These are phyloP conservation scores for Anethum foeniculum DNA, from an alignment of 140 eudicot species.

Conservation along the genomic window DNA sequence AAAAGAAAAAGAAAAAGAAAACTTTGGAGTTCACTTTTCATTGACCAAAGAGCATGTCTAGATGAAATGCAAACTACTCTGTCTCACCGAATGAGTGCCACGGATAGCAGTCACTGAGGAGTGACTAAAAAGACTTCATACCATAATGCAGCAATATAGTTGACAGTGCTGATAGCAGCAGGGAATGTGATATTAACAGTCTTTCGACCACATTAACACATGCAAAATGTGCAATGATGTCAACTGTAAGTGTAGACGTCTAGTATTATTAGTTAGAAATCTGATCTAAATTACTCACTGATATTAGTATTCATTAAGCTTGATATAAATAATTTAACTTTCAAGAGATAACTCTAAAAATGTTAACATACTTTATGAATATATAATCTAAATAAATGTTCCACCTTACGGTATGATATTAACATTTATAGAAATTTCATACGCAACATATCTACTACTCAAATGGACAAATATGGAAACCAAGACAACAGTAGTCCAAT, in stretches of 20 bases:
- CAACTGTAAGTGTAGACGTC: neutral
- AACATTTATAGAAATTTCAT: neutral
- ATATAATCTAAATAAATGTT: neutral
- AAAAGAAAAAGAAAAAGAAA: no score
- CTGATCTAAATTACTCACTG: neutral
- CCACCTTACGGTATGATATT: neutral
- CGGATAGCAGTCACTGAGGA: neutral
- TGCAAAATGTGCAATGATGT: neutral
- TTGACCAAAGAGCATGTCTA: neutral
- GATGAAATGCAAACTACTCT: neutral
- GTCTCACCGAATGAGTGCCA: neutral
- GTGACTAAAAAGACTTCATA: neutral
- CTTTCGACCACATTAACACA: neutral
- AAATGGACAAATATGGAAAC: neutral
- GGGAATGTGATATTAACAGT: neutral
- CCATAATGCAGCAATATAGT: neutral
- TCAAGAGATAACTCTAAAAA: no score
- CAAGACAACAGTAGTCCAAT: neutral
- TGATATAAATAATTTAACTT: no score
- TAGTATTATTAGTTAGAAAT: neutral
- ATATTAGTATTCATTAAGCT: neutral
- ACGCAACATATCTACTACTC: neutral
- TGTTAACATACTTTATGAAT: neutral
- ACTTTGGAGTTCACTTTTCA: neutral
- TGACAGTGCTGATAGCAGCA: neutral